Conservation (phyloP, 1,284 basidiomycete genomes). For the Amylostereum chailletii region DNA sequence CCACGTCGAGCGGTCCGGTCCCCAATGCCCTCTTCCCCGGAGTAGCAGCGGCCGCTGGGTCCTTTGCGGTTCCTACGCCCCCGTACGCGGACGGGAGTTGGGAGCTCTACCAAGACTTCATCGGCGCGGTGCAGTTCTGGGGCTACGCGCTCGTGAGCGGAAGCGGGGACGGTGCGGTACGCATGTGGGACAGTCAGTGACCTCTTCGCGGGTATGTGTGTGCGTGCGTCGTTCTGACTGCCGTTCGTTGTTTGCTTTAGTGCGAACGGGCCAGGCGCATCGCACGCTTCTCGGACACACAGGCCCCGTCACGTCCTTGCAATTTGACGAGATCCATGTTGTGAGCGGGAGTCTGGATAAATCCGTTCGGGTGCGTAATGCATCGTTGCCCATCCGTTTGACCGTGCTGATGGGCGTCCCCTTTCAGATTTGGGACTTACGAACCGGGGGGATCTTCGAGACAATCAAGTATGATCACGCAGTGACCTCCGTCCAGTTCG, state of each 20-base stretch:
- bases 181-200: conserved; percentile 97
- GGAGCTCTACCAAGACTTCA: conserved; percentile 97
- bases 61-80: conserved; percentile 78
- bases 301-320: conserved; percentile 87
- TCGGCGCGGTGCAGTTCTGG: conserved; percentile 98
- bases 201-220: conserved; percentile 2
- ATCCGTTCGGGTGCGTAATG: conserved; percentile 67
- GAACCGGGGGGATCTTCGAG: conserved; percentile 83
- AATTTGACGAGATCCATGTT: conserved; percentile 95
- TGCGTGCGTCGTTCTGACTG: background rate
- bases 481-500: conserved; percentile 91
- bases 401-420: background rate
- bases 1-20: conserved; percentile 30
- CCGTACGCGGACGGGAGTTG: conserved; percentile 84
- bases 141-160: conserved; percentile 96
- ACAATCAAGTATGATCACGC: conserved; percentile 88
- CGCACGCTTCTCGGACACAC: conserved; percentile 92
- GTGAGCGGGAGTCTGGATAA: conserved; percentile 91
- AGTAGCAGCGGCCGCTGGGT: conserved; percentile 48
- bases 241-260: conserved; percentile 28
- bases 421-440: conserved; percentile 89
- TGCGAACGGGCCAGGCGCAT: conserved; percentile 97
- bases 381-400: conserved; percentile 6
- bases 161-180: conserved; percentile 91
- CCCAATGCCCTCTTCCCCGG: conserved; percentile 44